Evolutionary conservation across 1,284 basidiomycete species (phyloP).

Genomic region (Pyrrhoderma noxium): DNA sequence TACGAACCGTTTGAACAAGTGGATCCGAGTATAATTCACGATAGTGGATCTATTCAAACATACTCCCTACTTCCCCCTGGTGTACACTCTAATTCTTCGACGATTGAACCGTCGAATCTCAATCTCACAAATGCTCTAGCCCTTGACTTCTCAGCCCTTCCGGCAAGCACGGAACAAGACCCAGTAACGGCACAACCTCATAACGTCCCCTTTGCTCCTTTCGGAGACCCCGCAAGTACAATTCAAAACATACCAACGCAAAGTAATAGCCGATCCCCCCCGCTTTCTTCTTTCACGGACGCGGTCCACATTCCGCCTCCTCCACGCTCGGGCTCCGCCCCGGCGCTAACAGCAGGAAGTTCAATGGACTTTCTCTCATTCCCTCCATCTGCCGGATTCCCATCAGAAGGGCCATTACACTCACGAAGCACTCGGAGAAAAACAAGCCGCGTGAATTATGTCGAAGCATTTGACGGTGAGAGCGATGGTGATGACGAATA

Average conservation of each 20-base stretch:
- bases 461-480: conserved; percentile 14
- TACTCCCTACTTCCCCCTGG: conserved; percentile 4
- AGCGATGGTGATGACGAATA: conserved; percentile 15
- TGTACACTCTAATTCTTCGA: not conserved
- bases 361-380: not conserved
- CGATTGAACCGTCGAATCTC: conserved; percentile 4
- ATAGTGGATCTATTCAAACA: conserved; percentile 3
- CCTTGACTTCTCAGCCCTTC: conserved; percentile 4
- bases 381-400: conserved; percentile 3
- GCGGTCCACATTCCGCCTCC: conserved; percentile 2
- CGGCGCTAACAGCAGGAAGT: not conserved
- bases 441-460: conserved; percentile 10
- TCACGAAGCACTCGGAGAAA: conserved; percentile 7
- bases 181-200: not conserved
- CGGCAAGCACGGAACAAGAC: not conserved
- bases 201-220: conserved; percentile 1
- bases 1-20: conserved; percentile 1
- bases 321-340: not conserved
- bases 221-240: not conserved
- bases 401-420: conserved; percentile 8
- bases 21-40: not conserved
- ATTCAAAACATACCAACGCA: not conserved
- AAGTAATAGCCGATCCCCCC: conserved; percentile 7
- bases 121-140: conserved; percentile 12
- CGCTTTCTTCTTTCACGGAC: not conserved